These are phyloP conservation scores for Hypholoma fasciculare DNA, from an alignment of 768 basidiomycete species.

Conservation along the genomic window DNA sequence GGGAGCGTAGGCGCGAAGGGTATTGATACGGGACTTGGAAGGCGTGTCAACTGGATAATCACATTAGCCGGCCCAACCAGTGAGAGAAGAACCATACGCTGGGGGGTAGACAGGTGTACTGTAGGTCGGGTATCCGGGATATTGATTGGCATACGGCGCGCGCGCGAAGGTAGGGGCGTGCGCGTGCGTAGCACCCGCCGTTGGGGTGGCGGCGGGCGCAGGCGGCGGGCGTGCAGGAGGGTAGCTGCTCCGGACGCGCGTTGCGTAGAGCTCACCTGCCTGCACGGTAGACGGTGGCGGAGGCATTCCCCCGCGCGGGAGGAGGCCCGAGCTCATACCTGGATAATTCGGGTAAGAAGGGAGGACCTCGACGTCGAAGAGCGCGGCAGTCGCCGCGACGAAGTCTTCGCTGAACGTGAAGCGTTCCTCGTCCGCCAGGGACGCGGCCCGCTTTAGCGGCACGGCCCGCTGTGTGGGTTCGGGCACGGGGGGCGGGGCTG, in stretches of 20 bases:
- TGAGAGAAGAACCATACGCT: constrained; percentile 40
- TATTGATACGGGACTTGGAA: not conserved
- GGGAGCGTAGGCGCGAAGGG: not conserved
- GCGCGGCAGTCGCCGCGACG: constrained; percentile 31
- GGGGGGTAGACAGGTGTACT: constrained; percentile 21
- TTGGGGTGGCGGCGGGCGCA: not conserved
- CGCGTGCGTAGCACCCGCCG: not conserved
- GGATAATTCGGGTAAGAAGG: constrained; percentile 34
- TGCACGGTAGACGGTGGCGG: constrained; percentile 14
- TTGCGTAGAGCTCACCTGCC: constrained; percentile 24
- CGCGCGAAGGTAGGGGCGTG: not conserved
- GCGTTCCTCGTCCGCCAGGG: constrained; percentile 30
- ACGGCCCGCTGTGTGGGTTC: not conserved
- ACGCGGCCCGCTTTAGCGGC: not conserved
- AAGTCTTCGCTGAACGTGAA: constrained; percentile 37
- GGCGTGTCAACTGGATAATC: not conserved
- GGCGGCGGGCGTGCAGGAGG: not conserved
- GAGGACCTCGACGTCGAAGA: constrained; percentile 34
- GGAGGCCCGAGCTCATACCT: constrained; percentile 16
- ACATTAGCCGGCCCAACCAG: constrained; percentile 47
- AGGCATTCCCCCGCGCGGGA: constrained; percentile 1
- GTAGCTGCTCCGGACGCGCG: constrained; percentile 4
- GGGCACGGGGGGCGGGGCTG: not conserved
- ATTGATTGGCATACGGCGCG: not conserved
- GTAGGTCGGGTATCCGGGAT: constrained; percentile 6